Conservation (phyloP, 768 basidiomycete genomes). For the Rhizopogon sp. region DNA sequence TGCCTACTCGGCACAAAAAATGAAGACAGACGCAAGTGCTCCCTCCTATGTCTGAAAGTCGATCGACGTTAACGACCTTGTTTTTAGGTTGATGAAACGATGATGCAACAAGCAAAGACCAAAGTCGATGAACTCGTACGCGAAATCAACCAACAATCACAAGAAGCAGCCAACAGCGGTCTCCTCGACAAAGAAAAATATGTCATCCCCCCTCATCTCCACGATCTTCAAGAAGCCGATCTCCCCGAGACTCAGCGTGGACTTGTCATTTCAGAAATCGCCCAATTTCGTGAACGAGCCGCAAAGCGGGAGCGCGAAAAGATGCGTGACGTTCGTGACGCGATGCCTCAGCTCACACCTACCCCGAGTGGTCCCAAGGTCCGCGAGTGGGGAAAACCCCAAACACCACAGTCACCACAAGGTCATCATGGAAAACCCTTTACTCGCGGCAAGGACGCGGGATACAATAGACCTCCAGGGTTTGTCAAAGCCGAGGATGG, state of each 20-base stretch:
- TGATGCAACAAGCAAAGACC: constrained; percentile 54
- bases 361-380: constrained; percentile 69
- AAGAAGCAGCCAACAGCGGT: constrained; percentile 72
- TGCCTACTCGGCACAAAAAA: constrained; percentile 74
- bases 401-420: constrained; percentile 30
- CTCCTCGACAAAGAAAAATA: constrained; percentile 81
- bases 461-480: constrained; percentile 72
- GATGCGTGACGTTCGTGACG: constrained; percentile 67
- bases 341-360: constrained; percentile 37
- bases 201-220: constrained; percentile 91
- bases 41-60: background rate
- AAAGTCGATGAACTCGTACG: constrained; percentile 61
- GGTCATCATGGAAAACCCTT: constrained; percentile 32
- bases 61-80: background rate
- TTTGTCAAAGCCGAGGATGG: constrained; percentile 73
- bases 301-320: constrained; percentile 91
- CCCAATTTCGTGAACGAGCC: constrained; percentile 90
- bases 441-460: constrained; percentile 59
- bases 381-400: constrained; percentile 71
- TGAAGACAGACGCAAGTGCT: constrained; percentile 71
- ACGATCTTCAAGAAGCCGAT: constrained; percentile 94
- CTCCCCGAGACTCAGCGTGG: constrained; percentile 91
- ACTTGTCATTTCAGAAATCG: constrained; percentile 93
- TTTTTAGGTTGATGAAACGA: constrained; percentile 64
- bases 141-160: constrained; percentile 68